Evolutionary conservation across 345 rosid species (phyloP).

Genomic region (Capsella bursapastoris): DNA sequence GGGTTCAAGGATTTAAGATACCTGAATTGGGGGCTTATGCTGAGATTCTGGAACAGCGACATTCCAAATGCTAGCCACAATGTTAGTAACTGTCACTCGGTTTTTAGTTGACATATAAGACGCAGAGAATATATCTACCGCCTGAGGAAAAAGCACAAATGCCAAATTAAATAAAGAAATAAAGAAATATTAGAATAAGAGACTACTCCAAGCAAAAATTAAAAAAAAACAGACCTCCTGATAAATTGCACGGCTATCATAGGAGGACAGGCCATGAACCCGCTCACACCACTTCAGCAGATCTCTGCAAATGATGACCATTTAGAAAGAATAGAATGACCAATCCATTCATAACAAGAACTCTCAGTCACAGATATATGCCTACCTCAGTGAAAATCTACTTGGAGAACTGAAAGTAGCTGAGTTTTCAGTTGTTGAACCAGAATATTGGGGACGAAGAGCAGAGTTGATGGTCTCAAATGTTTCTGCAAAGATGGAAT

Average conservation of each 20-base stretch:
- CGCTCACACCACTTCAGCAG: slow-evolving; percentile 95
- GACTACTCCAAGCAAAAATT: slow-evolving; percentile 7
- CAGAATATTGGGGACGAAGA: slow-evolving; percentile 43
- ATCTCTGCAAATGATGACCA: slow-evolving; percentile 63
- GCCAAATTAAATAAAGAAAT: slow-evolving; percentile 11
- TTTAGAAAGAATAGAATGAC: slow-evolving; percentile 41
- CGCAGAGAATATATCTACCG: slow-evolving; percentile 77
- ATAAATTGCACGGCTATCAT: slow-evolving; percentile 59
- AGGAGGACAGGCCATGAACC: slow-evolving; percentile 58
- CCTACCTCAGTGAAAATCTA: slow-evolving; percentile 79
- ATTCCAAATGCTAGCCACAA: slow-evolving; percentile 67
- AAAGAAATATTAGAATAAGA: slow-evolving; percentile 20
- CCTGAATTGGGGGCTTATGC: slow-evolving; percentile 82
- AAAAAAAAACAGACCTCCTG: slow-evolving; percentile 64
- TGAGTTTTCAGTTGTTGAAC: slow-evolving; percentile 47
- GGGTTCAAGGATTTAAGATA: slow-evolving; percentile 38
- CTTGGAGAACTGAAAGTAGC: slow-evolving; percentile 47
- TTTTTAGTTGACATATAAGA: slow-evolving; percentile 59
- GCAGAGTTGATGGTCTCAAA: slow-evolving; percentile 57
- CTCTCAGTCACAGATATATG: slow-evolving; percentile 15
- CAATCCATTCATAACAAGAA: slow-evolving; percentile 14
- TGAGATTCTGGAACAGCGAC: slow-evolving; percentile 55
- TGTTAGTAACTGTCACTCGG: slow-evolving; percentile 56
- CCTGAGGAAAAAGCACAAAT: slow-evolving; percentile 54
- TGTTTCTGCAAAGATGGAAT: slow-evolving; percentile 63